Evolutionary conservation across 192 early-diverging fungal genomes (phyloP), one percentile per base, ranked within the genome.

Genomic region (Dimargaris cristalligena): DNA sequence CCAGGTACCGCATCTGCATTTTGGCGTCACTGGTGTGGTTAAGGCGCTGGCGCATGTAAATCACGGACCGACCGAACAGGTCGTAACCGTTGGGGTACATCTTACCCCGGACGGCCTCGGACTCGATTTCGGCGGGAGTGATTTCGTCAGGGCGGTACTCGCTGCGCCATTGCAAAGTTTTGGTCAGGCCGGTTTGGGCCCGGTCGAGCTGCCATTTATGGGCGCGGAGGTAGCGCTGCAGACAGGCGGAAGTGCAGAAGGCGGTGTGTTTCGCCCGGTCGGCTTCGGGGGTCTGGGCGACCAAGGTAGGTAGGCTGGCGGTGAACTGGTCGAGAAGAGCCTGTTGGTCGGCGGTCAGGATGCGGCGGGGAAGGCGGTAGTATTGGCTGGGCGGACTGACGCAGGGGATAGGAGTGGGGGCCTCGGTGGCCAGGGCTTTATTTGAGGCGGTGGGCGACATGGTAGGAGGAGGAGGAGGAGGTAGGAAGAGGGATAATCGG

Each of bases 11-110:
- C 48, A 96, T 78, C 75, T 93, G 89, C 50, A 78, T 62, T 28
- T 78, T 73, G 0, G 72, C 71, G 31, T 81, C 78, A 41, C 82
- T 84, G 0, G 89, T 90, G 76, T 91, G 90, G 61, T 97, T 83
- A 45, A 77, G 68, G 48, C 82, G 75, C 34, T 83, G 83, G 65
- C 78, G 76, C 77, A 92, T 83, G 69, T 82, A 87, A 57, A 87
- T 69, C 45, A 88, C 58, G 3, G 89, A 86, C 18, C 88, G 77
- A 2, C 85, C 86, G 41, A 71, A 60, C 62, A 72, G 77, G 72
- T 90, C 87, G 62, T 88, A 91, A 6, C 92, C 92, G 68, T 80
- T 80, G 41, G 89, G 68, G 67, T 89, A 84, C 68, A 83, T 72
- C 72, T 94, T 94, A 52, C 91, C 94, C 10, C 83, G 83, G 20